phyloP scores from a whole-genome alignment of 345 rosid species.

The Melaleuca quinquenervia region DNA sequence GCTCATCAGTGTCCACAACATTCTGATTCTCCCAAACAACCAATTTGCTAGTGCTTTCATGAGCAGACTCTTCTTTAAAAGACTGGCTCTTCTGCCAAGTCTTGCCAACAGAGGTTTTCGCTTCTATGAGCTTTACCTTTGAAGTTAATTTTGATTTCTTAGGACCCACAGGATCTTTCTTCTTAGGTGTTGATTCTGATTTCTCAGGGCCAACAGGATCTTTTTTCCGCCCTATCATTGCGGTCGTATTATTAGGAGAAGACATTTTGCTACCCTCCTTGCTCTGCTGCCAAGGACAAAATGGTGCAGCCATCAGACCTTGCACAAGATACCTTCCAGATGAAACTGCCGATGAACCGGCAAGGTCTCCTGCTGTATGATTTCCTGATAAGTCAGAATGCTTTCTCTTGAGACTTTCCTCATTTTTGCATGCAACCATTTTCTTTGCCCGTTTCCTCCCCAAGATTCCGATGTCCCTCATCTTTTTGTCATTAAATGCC shows the following conservation, averaged over 20 bases:
- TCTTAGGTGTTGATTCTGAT: conserved; percentile 3
- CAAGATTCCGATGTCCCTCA: not conserved
- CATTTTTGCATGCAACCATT: not conserved
- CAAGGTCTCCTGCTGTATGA: conserved; percentile 1
- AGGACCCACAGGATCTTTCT: not conserved
- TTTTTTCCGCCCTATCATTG: conserved; percentile 23
- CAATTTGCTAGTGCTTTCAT: not conserved
- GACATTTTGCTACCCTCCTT: conserved; percentile 2
- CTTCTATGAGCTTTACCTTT: conserved; percentile 2
- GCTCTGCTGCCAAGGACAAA: conserved; percentile 9
- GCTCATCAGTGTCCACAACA: conserved; percentile 3
- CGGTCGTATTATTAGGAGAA: conserved; percentile 2
- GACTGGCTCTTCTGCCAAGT: not conserved
- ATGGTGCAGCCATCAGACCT: conserved; percentile 20
- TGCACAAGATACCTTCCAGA: conserved; percentile 7
- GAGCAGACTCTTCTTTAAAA: not conserved
- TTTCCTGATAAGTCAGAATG: conserved; percentile 2
- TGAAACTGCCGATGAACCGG: not conserved
- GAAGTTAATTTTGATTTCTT: conserved; percentile 4
- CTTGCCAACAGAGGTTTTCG: not conserved
- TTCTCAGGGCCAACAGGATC: not conserved
- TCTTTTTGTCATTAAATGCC: not conserved
- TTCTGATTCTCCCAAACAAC: conserved; percentile 1
- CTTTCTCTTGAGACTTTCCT: not conserved
- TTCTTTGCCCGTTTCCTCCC: conserved; percentile 12